phyloP scores from a whole-genome alignment of 306 rosid species.

The Benincasa hispida region DNA sequence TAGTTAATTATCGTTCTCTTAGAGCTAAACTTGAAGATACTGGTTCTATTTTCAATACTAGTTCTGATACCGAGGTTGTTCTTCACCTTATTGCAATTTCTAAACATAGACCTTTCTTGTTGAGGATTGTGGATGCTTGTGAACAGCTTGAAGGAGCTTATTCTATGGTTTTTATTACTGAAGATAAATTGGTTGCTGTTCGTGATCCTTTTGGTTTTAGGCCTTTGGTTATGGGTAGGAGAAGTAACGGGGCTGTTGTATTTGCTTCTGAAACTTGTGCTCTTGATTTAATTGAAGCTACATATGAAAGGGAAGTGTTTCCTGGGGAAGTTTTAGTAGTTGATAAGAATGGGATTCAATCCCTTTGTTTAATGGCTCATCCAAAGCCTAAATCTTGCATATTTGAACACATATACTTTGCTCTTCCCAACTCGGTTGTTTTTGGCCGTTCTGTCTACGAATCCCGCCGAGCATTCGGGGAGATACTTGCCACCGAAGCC shows the following conservation, averaged over 20 bases:
- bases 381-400: constrained; percentile 73
- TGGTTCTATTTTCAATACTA: constrained; percentile 85
- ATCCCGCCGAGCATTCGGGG: constrained; percentile 62
- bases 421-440: constrained; percentile 73
- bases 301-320: constrained; percentile 77
- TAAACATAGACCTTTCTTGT: constrained; percentile 48
- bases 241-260: constrained; percentile 86
- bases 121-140: constrained; percentile 73
- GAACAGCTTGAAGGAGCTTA: constrained; percentile 84
- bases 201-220: constrained; percentile 77
- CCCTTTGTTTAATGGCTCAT: constrained; percentile 79
- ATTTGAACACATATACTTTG: constrained; percentile 93
- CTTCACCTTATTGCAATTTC: constrained; percentile 89
- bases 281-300: constrained; percentile 88
- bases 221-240: constrained; percentile 89
- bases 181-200: constrained; percentile 76
- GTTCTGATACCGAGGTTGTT: constrained; percentile 82
- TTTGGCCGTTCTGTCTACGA: constrained; percentile 82
- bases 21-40: constrained; percentile 55
- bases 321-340: constrained; percentile 93
- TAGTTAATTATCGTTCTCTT: constrained; percentile 57
- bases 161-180: constrained; percentile 59
- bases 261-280: constrained; percentile 98
- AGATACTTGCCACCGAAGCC: constrained; percentile 69
- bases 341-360: constrained; percentile 64